A percentile compares a stretch with the other conserved stretches of the same genome.
These are phyloP conservation scores for Aspergillus ostianus DNA, from an alignment of 495 filamentous ascomycete genomes.

Conservation along the genomic window DNA sequence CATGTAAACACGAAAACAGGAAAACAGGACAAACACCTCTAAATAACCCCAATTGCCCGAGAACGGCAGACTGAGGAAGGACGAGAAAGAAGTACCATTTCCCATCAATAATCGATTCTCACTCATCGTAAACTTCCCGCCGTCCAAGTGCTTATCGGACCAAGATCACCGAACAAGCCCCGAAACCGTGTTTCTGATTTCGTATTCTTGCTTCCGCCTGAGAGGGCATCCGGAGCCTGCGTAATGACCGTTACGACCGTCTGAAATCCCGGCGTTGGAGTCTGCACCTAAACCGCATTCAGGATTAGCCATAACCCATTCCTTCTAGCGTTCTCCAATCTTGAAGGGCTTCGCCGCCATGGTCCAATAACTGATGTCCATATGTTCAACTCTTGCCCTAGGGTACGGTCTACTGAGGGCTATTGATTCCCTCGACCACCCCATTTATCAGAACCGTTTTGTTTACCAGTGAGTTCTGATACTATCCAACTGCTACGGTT, in stretches of 20 bases:
- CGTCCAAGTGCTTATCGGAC: not conserved
- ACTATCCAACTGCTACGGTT: too few species aligned
- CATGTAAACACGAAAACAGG: not conserved
- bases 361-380: slow-evolving; percentile 6
- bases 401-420: not conserved
- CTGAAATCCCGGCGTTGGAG: not conserved
- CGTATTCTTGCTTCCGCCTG: not conserved
- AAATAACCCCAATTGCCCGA: not conserved
- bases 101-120: not conserved
- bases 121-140: too few species aligned
- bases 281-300: not conserved
- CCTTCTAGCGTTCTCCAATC: not conserved
- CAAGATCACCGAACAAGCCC: not conserved
- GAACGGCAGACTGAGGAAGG: not conserved
- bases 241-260: too few species aligned
- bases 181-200: not conserved
- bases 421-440: not conserved
- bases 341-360: not conserved
- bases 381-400: not conserved
- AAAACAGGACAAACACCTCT: slow-evolving; percentile 2
- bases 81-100: not conserved
- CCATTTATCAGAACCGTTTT: not conserved
- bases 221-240: too few species aligned
- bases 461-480: too few species aligned
- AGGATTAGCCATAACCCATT: not conserved